Conservation (phyloP, 2,329 filamentous ascomycete species). For the Neofusicoccum cordaticola region DNA sequence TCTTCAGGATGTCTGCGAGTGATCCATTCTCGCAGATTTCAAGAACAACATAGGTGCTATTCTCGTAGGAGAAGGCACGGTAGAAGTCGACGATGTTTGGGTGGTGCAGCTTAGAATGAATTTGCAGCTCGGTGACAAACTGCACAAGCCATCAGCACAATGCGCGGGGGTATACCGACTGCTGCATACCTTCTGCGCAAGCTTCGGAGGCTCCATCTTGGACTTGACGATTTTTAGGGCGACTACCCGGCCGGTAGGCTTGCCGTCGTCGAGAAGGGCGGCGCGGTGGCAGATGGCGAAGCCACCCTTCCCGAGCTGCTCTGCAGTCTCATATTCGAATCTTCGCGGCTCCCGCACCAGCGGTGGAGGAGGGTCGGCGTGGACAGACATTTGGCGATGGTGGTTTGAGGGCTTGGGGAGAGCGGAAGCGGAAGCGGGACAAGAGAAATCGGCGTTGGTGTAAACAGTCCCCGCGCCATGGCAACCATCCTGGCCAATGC, state of each 20-base stretch:
- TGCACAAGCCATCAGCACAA: slow-evolving; percentile 28
- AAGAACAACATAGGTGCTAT: slow-evolving; percentile 87
- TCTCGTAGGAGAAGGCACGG: slow-evolving; percentile 85
- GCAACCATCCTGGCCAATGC: slow-evolving; percentile 1
- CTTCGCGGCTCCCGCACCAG: slow-evolving; percentile 68
- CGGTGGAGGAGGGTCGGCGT: slow-evolving; percentile 50
- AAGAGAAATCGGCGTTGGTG: slow-evolving; percentile 2
- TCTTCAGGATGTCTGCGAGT: slow-evolving; percentile 96
- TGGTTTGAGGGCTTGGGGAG: neutral
- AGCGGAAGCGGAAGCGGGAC: slow-evolving; percentile 1
- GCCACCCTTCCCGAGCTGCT: slow-evolving; percentile 74
- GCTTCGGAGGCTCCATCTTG: slow-evolving; percentile 72
- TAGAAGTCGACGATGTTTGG: slow-evolving; percentile 95
- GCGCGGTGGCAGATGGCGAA: slow-evolving; percentile 80
- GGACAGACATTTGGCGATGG: slow-evolving; percentile 37
- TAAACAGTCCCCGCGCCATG: slow-evolving; percentile 2
- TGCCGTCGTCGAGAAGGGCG: slow-evolving; percentile 55
- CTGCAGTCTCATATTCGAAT: slow-evolving; percentile 70
- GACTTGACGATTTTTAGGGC: slow-evolving; percentile 82
- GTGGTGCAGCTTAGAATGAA: slow-evolving; percentile 96
- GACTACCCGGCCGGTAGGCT: slow-evolving; percentile 62
- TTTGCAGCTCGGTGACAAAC: slow-evolving; percentile 84
- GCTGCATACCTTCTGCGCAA: slow-evolving; percentile 71
- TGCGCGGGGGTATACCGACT: slow-evolving; percentile 15
- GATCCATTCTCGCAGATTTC: slow-evolving; percentile 95